phyloP scores from a whole-genome alignment of 2,329 filamentous ascomycete genomes.

The Chaetomium globosum region DNA sequence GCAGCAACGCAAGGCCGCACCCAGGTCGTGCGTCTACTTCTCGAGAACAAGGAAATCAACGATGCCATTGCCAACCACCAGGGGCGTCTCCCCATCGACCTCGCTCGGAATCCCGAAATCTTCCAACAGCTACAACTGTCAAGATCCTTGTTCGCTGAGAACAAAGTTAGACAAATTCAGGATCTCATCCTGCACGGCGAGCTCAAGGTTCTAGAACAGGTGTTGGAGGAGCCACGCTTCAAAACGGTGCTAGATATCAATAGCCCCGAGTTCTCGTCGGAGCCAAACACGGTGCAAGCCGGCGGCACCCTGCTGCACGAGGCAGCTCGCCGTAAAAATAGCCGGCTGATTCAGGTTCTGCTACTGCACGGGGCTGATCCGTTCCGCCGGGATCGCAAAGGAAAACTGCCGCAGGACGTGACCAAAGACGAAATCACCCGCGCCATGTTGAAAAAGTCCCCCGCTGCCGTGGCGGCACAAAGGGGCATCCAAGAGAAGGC shows the following conservation, averaged over 20 bases:
- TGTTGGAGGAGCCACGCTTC: constrained; percentile 82
- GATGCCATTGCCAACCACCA: constrained; percentile 84
- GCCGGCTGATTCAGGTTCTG: constrained; percentile 83
- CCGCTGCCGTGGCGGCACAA: constrained; percentile 90
- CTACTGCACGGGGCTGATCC: constrained; percentile 94
- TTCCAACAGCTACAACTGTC: constrained; percentile 93
- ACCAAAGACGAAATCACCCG: constrained; percentile 91
- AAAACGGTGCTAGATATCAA: constrained; percentile 91
- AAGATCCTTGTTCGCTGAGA: constrained; percentile 85
- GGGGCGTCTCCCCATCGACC: constrained; percentile 81
- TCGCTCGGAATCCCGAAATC: constrained; percentile 89
- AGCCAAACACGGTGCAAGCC: constrained; percentile 72
- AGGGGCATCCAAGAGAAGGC: constrained; percentile 96
- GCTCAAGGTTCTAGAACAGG: constrained; percentile 75
- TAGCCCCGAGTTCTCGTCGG: constrained; percentile 82
- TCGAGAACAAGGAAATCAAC: constrained; percentile 82
- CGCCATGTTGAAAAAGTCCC: constrained; percentile 88
- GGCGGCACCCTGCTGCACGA: constrained; percentile 95
- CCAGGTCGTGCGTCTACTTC: constrained; percentile 77
- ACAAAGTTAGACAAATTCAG: constrained; percentile 82
- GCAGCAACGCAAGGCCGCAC: constrained; percentile 81
- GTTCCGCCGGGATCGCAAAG: constrained; percentile 91
- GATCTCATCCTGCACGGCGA: constrained; percentile 71
- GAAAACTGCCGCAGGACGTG: constrained; percentile 92
- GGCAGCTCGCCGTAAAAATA: constrained; percentile 84